These are phyloP conservation scores for Passiflora organensis DNA, from an alignment of 345 rosid genomes.

Conservation along the genomic window DNA sequence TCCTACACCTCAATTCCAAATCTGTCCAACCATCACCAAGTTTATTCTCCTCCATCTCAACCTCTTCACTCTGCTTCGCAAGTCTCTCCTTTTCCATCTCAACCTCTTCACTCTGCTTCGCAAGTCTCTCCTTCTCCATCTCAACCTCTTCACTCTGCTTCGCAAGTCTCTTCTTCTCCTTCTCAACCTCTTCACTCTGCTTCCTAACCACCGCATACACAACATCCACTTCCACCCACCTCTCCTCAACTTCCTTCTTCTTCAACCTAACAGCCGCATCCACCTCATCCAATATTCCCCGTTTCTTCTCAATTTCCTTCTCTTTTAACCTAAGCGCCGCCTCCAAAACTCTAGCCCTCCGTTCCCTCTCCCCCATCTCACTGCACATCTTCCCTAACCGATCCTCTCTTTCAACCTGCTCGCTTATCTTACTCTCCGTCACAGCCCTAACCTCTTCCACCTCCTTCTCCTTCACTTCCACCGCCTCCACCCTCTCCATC, in stretches of 20 bases:
- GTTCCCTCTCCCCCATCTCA: background rate
- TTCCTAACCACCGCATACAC: constrained; percentile 1
- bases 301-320: constrained; percentile 9
- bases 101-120: constrained; percentile 6
- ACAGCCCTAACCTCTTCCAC: background rate
- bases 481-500: background rate
- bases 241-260: constrained; percentile 19
- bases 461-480: background rate
- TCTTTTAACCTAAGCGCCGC: constrained; percentile 3
- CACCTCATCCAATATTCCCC: background rate
- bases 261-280: constrained; percentile 2
- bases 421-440: constrained; percentile 8
- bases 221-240: background rate
- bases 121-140: constrained; percentile 7
- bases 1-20: constrained; percentile 7
- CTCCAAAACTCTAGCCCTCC: too few species aligned
- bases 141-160: constrained; percentile 12
- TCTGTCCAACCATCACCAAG: constrained; percentile 12
- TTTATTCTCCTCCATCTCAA: constrained; percentile 25
- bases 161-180: constrained; percentile 11
- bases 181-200: constrained; percentile 8
- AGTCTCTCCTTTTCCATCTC: constrained; percentile 6
- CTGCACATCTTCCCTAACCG: constrained; percentile 12
- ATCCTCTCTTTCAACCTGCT: constrained; percentile 18
- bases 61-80: background rate